phyloP scores from a whole-genome alignment of 192 early-diverging fungal genomes.

The Ambispora gerdemannii region DNA sequence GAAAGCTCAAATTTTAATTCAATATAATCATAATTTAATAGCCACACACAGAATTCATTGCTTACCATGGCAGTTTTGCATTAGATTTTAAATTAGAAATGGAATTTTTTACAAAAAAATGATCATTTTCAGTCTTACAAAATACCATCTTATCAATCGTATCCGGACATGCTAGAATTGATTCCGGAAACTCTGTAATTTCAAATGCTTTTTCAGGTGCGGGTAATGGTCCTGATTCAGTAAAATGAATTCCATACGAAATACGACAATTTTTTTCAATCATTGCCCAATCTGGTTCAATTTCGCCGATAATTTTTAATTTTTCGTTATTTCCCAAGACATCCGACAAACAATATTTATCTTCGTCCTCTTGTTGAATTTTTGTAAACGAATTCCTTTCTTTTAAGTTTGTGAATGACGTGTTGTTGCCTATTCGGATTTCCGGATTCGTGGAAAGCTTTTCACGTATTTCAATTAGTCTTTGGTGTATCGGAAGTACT shows the following conservation, averaged over 20 bases:
- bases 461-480: too few species aligned
- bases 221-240: not conserved
- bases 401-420: too few species aligned
- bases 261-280: not conserved
- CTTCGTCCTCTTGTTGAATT: too few species aligned
- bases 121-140: not conserved
- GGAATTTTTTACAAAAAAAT: not conserved
- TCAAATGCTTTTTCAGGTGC: not conserved
- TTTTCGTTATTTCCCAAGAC: not conserved
- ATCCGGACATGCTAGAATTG: not conserved
- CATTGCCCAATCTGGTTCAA: not conserved
- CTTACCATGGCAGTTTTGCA: not conserved
- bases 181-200: not conserved
- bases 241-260: not conserved
- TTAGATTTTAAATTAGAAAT: not conserved
- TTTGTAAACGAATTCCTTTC: too few species aligned
- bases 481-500: too few species aligned
- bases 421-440: too few species aligned
- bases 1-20: not conserved
- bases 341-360: too few species aligned
- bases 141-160: not conserved
- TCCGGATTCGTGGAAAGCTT: too few species aligned
- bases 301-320: not conserved
- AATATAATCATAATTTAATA: not conserved
- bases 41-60: too few species aligned